Evolutionary conservation across 495 filamentous ascomycete genomes (phyloP).

Genomic region (Penicillium samsonianum): DNA sequence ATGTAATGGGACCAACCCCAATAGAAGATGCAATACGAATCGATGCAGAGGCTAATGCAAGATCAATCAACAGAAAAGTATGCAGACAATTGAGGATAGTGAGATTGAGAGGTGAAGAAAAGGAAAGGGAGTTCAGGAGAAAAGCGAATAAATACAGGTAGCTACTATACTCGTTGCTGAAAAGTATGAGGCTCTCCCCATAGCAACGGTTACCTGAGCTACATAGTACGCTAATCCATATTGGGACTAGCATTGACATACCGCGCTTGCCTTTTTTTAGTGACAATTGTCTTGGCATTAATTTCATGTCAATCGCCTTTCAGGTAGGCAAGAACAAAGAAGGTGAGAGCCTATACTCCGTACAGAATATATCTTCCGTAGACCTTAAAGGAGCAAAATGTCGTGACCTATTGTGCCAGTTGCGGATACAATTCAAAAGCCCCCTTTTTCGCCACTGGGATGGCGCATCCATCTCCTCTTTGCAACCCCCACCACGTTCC

Average conservation of each 20-base stretch:
- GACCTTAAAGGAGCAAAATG: background rate
- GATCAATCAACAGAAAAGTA: conserved; percentile 24
- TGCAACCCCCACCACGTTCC: conserved; percentile 16
- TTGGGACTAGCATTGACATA: conserved; percentile 30
- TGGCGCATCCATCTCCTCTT: conserved; percentile 20
- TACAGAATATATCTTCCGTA: background rate
- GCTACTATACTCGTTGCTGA: conserved; percentile 22
- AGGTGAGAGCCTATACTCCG: background rate
- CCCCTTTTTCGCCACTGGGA: conserved; percentile 13
- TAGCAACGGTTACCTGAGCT: conserved; percentile 49
- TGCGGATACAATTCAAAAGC: background rate
- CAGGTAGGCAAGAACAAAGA: conserved; percentile 1
- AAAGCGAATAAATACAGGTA: conserved; percentile 44
- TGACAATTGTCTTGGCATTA: conserved; percentile 26
- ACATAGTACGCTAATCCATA: conserved; percentile 30
- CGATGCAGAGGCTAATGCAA: conserved; percentile 20
- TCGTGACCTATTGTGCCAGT: background rate
- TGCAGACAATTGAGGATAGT: conserved; percentile 25
- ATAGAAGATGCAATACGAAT: conserved; percentile 14
- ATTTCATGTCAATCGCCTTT: conserved; percentile 2
- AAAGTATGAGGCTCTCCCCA: conserved; percentile 34
- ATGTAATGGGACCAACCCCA: conserved; percentile 18
- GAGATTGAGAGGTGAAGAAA: conserved; percentile 1
- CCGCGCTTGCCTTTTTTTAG: conserved; percentile 30
- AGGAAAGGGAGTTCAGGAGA: conserved; percentile 6